phyloP scores from a whole-genome alignment of 2,329 filamentous ascomycete genomes.

The Scorias spongiosa region DNA sequence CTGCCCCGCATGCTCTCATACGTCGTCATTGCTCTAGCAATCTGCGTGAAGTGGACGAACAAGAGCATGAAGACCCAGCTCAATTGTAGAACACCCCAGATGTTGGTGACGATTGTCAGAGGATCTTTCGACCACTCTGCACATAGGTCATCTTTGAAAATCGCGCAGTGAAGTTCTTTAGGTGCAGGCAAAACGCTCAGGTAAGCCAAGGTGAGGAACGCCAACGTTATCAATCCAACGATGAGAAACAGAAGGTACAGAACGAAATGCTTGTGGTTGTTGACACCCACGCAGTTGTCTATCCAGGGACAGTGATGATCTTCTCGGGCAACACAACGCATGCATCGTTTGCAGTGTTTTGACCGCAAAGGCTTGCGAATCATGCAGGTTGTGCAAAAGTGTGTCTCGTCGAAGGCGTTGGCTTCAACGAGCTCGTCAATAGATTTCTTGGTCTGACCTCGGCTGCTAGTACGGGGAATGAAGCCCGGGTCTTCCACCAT shows the following conservation, averaged over 20 bases:
- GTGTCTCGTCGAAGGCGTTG: slow-evolving; percentile 85
- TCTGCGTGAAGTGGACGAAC: slow-evolving; percentile 82
- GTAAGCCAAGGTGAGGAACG: slow-evolving; percentile 49
- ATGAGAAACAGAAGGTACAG: slow-evolving; percentile 72
- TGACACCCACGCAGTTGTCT: slow-evolving; percentile 86
- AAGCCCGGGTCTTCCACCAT: slow-evolving; percentile 87
- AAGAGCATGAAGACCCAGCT: slow-evolving; percentile 97
- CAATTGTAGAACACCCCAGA: slow-evolving; percentile 73
- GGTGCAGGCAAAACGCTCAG: slow-evolving; percentile 30
- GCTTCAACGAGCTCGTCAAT: slow-evolving; percentile 73
- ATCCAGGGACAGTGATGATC: slow-evolving; percentile 99
- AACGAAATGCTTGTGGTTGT: slow-evolving; percentile 93
- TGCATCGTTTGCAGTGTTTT: slow-evolving; percentile 88
- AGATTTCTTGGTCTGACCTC: slow-evolving; percentile 74
- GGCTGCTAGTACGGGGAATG: slow-evolving; percentile 77
- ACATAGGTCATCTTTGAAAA: slow-evolving; percentile 65
- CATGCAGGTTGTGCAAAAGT: slow-evolving; percentile 93
- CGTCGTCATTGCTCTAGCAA: slow-evolving; percentile 84
- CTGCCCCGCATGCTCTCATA: slow-evolving; percentile 90
- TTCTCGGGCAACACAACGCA: slow-evolving; percentile 86
- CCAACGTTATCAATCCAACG: slow-evolving; percentile 55
- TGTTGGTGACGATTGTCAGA: slow-evolving; percentile 63
- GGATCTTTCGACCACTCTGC: slow-evolving; percentile 62
- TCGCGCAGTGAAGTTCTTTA: slow-evolving; percentile 45
- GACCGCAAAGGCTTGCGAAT: slow-evolving; percentile 80